Base-by-base conservation (phyloP, 805 yeast genomes). In the Candida pseudoglaebosa region DNA sequence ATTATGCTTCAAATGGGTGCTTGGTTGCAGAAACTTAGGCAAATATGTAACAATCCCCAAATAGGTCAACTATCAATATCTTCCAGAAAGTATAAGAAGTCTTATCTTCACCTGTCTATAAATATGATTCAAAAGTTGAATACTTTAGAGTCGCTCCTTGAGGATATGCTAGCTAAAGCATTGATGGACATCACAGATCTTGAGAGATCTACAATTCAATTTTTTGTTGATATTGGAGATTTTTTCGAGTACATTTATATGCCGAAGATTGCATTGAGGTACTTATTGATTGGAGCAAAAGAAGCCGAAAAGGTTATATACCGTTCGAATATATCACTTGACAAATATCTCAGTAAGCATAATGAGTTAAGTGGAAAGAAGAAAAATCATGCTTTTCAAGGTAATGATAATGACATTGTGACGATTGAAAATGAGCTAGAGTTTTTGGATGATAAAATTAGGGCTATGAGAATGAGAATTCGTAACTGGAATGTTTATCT, bases 1-100 rank as follows among this genome's bases (percentile, higher is more conserved):
- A 56, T 73, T 19, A 57, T 69, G 38, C 50, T 62, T 4, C 52
- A 59, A n/a, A 74, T 85, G 80, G 68, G 84, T 36, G 65, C 65
- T 8, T 87, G 95, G 93, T 62, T 91, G 5, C 66, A 71, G 4
- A 67, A 74, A 34, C 61, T 91, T 20, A 68, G 98, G 24, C 88
- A 85, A 50, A 70, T 85, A 0, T 91, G 97, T 49, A 85, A 93
- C 42, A 95, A 87, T 61, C 87, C 95, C 1, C 77, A 75, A 39
- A 61, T 68, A 13, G 73, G 73, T 1, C 53, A 56, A 24, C 42
- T 67, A 4, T 50, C 52, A 35, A 29, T 56, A 16, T 50, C 53
- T 10, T 41, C 54, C 0, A 52, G 52, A 21, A 52, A 54, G 39
- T 56, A 57, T 40, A 50, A 50, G 24, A 38, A 36, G 38, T 36